phyloP scores from a whole-genome alignment of 345 rosid species.

The Citrus inodora region DNA sequence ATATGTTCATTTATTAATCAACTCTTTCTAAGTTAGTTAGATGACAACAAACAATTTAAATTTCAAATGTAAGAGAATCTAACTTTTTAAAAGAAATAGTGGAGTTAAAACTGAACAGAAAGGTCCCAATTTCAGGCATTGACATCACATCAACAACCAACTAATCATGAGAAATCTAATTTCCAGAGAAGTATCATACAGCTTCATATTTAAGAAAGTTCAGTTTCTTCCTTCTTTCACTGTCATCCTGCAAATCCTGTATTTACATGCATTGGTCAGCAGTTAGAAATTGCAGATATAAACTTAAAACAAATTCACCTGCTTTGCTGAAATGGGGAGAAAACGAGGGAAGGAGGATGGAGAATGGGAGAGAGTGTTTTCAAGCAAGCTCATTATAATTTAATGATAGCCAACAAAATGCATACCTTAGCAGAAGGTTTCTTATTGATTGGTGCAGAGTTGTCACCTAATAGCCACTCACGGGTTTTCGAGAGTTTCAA shows the following conservation, averaged over 20 bases:
- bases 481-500: slow-evolving; percentile 63
- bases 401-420: background rate
- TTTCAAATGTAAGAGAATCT: background rate
- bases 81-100: background rate
- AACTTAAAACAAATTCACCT: background rate
- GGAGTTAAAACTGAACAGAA: background rate
- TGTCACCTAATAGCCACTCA: slow-evolving; percentile 70
- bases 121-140: background rate
- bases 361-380: background rate
- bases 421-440: slow-evolving; percentile 64
- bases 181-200: slow-evolving; percentile 50
- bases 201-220: slow-evolving; percentile 90
- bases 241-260: slow-evolving; percentile 71
- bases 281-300: background rate
- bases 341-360: background rate
- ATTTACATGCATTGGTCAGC: slow-evolving; percentile 19
- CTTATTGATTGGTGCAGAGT: slow-evolving; percentile 71
- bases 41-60: background rate
- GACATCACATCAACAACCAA: background rate
- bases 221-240: slow-evolving; percentile 80
- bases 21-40: background rate
- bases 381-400: background rate
- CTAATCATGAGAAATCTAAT: slow-evolving; percentile 24
- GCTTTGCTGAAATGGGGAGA: background rate
- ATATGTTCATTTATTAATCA: background rate